Evolutionary conservation across 257 asterid genomes (phyloP), one percentile per base, ranked within the genome.

Genomic region (Ocimum tenuiflorum): DNA sequence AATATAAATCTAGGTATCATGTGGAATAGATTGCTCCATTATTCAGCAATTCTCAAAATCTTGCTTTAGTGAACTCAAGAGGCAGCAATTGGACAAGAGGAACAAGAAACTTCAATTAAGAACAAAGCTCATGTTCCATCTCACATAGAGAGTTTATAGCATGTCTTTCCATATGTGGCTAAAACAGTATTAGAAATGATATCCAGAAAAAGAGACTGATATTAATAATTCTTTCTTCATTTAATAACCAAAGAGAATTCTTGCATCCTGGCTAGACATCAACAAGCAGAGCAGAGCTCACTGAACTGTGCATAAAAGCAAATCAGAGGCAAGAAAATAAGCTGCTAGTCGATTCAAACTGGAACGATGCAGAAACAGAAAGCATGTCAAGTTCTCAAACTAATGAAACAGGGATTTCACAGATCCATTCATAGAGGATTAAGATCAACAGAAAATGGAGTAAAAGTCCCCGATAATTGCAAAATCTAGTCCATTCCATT

Each of bases 341-440:
- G 18, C 59, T 52, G 50, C n/a, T n/a, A n/a, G n/a, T n/a, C n/a
- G n/a, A n/a, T n/a, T n/a, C n/a, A n/a, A n/a, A n/a, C n/a, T n/a
- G n/a, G n/a, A n/a, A n/a, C n/a, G n/a, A n/a, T n/a, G n/a, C n/a
- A n/a, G n/a, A n/a, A n/a, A 45, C 29, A 42, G 38, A 13, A 63
- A 55, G 51, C 2, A 43, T 13, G 29, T 38, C 33, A 39, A 73
- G 24, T 19, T 15, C 27, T 11, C 24, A 38, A 62, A 68, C 48
- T 10, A 58, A 24, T 39, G 45, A 41, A 68, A 63, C 47, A 12
- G 62, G 47, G 45, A 70, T 22, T 68, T 63, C 60, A 14, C 41
- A 58, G 76, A 77, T 73, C 76, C 73, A 52, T 29, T 38, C n/a
- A 3, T 10, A 68, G 55, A 52, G 29, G 68, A 65, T 48, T 0